phyloP scores from a whole-genome alignment of 208 protist genomes.

The Leishmania guyanensis region DNA sequence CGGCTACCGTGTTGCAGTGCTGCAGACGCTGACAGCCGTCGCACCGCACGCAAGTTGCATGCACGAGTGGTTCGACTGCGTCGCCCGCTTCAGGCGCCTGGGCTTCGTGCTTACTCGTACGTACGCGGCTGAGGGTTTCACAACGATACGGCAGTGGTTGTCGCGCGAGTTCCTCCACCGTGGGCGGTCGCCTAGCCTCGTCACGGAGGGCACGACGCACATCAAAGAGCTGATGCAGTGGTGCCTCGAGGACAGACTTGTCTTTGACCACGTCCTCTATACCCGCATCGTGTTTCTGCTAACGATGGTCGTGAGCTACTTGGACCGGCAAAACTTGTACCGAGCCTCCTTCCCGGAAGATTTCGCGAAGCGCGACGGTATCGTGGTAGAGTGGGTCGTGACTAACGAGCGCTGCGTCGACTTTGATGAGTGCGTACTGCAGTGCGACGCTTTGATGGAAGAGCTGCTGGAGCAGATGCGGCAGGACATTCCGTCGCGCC shows the following conservation, averaged over 20 bases:
- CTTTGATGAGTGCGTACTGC: conserved; percentile 85
- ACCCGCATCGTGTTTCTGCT: conserved; percentile 84
- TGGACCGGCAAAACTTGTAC: conserved; percentile 90
- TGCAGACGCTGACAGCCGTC: conserved; percentile 68
- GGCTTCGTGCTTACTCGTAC: conserved; percentile 84
- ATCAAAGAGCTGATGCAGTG: conserved; percentile 74
- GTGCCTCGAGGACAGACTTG: conserved; percentile 78
- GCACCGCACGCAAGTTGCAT: conserved; percentile 57
- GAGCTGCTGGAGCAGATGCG: conserved; percentile 80
- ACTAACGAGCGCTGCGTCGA: conserved; percentile 70
- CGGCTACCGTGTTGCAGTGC: conserved; percentile 74
- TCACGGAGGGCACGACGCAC: conserved; percentile 71
- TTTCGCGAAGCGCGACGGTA: conserved; percentile 84
- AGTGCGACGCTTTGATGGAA: conserved; percentile 86
- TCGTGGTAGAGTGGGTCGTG: conserved; percentile 89
- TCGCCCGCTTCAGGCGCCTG: conserved; percentile 62
- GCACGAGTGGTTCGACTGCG: conserved; percentile 84
- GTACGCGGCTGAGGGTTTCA: conserved; percentile 84
- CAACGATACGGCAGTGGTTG: conserved; percentile 73
- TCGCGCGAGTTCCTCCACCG: conserved; percentile 54
- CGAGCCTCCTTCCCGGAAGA: conserved; percentile 71
- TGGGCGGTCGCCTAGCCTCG: conserved; percentile 67
- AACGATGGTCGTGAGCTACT: conserved; percentile 91
- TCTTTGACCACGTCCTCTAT: conserved; percentile 90
- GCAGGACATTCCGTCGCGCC: conserved; percentile 69